Evolutionary conservation across 192 early-diverging fungal species (phyloP), one percentile per base, ranked within the genome.

Genomic region (Coemansia javaensis): DNA sequence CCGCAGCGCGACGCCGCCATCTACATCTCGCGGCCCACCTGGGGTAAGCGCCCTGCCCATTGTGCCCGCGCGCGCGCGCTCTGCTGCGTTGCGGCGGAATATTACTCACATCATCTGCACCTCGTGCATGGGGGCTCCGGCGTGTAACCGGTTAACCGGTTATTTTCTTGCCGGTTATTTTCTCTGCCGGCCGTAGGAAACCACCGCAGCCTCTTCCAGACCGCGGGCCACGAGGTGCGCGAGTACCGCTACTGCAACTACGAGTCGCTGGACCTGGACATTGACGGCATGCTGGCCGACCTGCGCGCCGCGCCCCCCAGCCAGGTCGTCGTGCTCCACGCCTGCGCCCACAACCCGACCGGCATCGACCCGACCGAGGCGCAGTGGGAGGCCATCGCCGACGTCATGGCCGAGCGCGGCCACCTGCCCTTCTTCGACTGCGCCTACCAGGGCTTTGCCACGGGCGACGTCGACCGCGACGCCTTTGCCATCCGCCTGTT

Each of bases 321-420:
- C 32, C 91, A 90, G 16, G 90, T 97, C 56, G 66, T 99, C 45
- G 65, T 96, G 40, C 64, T 99, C 17, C 96, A 99, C 73, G 88
- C 91, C 8, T 99, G 96, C 56, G 96, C 96, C 15, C 96, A 99
- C 75, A 99, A 99, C 81, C 96, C 96, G 23, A 99, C 96, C 0
- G 96, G 96, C 63, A 91, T 99, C 32, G 96, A 99, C 61, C 96
- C 96, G 18, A 90, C 94, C 1, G 77, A 80, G 16, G 90, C 87
- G 42, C 90, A 99, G 68, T 99, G 96, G 96, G 83, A 83, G 67
- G 62, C 74, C 39, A 94, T 99, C 50, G 93, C 94, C 20, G 82
- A 86, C 20, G 81, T 90, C 11, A 85, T 91, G 66, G 67, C 74
- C 22, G 80, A 82, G 62, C 65, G 77, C 47, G 86, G 87, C 53